Conservation (phyloP, 2,329 filamentous ascomycete species). For the Fusarium decemcellulare region DNA sequence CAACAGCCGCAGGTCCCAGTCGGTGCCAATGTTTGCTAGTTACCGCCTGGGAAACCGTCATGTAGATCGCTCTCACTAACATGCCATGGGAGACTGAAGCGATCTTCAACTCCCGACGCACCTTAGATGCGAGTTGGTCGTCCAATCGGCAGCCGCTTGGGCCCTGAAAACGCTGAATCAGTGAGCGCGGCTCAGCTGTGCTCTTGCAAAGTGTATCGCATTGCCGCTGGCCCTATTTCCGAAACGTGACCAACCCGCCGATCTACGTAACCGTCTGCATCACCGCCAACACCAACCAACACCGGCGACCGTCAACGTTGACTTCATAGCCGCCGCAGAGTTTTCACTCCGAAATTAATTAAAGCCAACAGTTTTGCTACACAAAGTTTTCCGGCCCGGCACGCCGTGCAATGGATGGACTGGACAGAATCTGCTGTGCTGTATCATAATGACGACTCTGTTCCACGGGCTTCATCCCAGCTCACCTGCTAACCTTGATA, state of each 20-base stretch:
- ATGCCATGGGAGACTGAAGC: constrained; percentile 11
- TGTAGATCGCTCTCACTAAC: constrained; percentile 40
- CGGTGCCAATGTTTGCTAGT: constrained; percentile 24
- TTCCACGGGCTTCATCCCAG: not conserved
- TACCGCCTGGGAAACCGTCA: constrained; percentile 30
- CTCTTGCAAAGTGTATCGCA: not conserved
- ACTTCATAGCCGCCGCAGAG: not conserved
- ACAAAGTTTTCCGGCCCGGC: constrained; percentile 10
- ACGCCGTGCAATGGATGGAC: not conserved
- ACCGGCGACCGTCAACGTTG: not conserved
- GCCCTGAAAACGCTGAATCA: constrained; percentile 3
- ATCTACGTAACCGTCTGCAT: not conserved
- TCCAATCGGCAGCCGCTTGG: constrained; percentile 20
- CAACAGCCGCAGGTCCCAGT: constrained; percentile 38
- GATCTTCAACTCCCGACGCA: constrained; percentile 9
- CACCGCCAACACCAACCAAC: constrained; percentile 1
- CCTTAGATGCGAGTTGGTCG: constrained; percentile 8
- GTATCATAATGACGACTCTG: constrained; percentile 18
- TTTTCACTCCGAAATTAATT: constrained; percentile 1
- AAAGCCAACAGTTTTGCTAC: constrained; percentile 2
- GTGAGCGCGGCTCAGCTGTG: not conserved
- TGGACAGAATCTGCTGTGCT: not conserved
- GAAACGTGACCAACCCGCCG: constrained; percentile 3
- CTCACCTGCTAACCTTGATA: constrained; percentile 4
- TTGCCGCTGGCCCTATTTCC: constrained; percentile 5